Base-by-base conservation (phyloP, 2,329 filamentous ascomycete genomes). In the Aureobasidium subglaciale region DNA sequence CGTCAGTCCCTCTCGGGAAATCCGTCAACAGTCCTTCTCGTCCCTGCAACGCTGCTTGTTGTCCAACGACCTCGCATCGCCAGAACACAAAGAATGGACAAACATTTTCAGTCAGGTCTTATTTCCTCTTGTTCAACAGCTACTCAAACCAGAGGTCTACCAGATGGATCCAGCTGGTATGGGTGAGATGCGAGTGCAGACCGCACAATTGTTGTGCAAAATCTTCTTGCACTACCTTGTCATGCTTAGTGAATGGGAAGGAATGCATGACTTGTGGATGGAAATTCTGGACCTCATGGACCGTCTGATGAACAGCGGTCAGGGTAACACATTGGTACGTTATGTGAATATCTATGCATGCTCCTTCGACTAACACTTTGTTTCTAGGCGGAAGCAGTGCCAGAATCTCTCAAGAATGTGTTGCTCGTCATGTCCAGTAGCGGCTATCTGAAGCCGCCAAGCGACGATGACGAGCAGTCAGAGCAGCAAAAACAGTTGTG, bases 201-300 rank as follows among this genome's bases (percentile, higher is more conserved):
- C 89, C 1, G 89, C 92, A 1, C 96, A 89, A 9, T 76, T 99
- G 48, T 79, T 99, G 13, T 96, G 89, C 76, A 96, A 95, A 70
- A 92, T 96, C 2, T 99, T 96, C 72, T 72, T 99, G 58, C 91
- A 96, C 68, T 97, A 96, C 69, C 78, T 97, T 3, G 88, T 92
- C 34, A 76, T 92, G 38, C 78, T 96, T 25, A 87, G 86, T 4
- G 85, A 90, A 62, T 91, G 89, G 82, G 87, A 91, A 20, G 90
- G 89, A 18, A 90, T 97, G 83, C 75, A 95, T 35, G 88, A 93
- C 67, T 78, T 97, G 10, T 99, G 93, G 93, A 74, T 93, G 42
- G 86, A 86, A 69, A 95, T 97, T 55, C 81, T 97, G 61, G 90
- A 91, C 63, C 88, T 96, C 54, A 90, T 99, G 82, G 93, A 99